Conservation (phyloP, 352 stramenopile species). For the Globisporangium camurandrum region DNA sequence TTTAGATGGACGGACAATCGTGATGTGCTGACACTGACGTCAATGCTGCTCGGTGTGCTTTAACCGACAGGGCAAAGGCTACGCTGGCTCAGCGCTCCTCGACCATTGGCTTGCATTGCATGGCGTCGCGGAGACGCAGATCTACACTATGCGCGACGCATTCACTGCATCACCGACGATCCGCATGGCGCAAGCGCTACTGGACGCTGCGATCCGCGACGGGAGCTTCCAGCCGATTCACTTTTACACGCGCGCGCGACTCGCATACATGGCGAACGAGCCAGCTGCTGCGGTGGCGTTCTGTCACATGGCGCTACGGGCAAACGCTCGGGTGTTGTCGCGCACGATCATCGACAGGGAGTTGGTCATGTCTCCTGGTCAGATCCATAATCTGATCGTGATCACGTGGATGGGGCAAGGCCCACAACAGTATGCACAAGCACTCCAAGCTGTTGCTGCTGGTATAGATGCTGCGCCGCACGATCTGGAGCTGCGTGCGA, state of each 20-base stretch:
- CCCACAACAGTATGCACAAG: constrained; percentile 18
- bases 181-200: constrained; percentile 12
- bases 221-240: constrained; percentile 27
- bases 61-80: constrained; percentile 19
- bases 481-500: constrained; percentile 38
- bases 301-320: constrained; percentile 12
- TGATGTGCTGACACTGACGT: neutral
- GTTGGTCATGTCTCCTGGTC: constrained; percentile 19
- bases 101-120: constrained; percentile 24
- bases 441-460: constrained; percentile 22
- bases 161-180: constrained; percentile 26
- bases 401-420: constrained; percentile 19
- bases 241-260: constrained; percentile 27
- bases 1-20: neutral
- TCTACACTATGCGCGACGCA: constrained; percentile 14
- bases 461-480: constrained; percentile 28
- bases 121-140: neutral
- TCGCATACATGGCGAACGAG: constrained; percentile 29
- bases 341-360: constrained; percentile 35
- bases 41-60: neutral
- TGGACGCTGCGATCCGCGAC: constrained; percentile 26
- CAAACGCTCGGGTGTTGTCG: constrained; percentile 24
- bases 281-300: constrained; percentile 24
- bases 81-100: constrained; percentile 26
- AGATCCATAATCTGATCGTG: constrained; percentile 49